Evolutionary conservation across 768 basidiomycete genomes (phyloP).

Genomic region (Antrodiella citrinella): DNA sequence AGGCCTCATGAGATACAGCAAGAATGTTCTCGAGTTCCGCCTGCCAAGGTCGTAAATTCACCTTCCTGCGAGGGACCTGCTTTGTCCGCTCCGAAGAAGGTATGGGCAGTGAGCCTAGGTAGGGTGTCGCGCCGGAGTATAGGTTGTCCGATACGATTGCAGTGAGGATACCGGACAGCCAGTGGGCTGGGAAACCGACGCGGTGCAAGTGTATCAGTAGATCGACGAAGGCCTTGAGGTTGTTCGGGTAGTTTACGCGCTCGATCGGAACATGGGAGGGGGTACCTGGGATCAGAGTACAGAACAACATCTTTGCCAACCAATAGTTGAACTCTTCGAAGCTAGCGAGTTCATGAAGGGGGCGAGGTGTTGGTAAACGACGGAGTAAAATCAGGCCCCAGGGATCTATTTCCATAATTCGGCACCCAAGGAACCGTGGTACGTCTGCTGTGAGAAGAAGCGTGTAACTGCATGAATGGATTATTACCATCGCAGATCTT

Average conservation of each 20-base stretch:
- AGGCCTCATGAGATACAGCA: conserved; percentile 12
- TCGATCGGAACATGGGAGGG: neutral
- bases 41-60: conserved; percentile 18
- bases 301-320: conserved; percentile 27
- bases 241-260: conserved; percentile 20
- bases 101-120: conserved; percentile 20
- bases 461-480: neutral
- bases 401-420: neutral
- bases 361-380: neutral
- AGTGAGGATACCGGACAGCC: conserved; percentile 27
- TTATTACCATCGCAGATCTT: neutral
- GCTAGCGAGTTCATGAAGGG: conserved; percentile 15
- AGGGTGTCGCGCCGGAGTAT: conserved; percentile 20
- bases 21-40: conserved; percentile 17
- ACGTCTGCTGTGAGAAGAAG: neutral
- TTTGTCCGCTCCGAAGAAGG: conserved; percentile 10
- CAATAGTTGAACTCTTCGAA: conserved; percentile 24
- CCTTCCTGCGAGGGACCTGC: conserved; percentile 12
- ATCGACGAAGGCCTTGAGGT: conserved; percentile 25
- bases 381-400: neutral
- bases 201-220: conserved; percentile 25
- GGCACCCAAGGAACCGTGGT: neutral
- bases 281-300: conserved; percentile 22
- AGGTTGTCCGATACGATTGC: conserved; percentile 20
- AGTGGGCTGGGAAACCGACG: conserved; percentile 29